Conservation (phyloP, 2,329 filamentous ascomycete species). For the Claviceps fusiformis region DNA sequence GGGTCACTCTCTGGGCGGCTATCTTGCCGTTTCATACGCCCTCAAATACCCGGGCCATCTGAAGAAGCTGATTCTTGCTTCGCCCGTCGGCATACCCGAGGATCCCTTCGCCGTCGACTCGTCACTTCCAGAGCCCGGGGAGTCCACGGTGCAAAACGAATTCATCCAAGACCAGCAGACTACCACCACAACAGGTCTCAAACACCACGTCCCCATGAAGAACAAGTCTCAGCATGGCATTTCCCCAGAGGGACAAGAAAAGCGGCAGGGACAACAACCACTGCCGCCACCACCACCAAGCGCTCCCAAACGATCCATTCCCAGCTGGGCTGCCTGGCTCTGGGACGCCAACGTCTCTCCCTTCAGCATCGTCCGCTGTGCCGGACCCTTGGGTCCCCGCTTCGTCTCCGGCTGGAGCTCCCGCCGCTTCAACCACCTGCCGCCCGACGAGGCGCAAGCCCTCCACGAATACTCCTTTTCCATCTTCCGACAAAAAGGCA, state of each 20-base stretch:
- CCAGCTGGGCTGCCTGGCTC: constrained; percentile 79
- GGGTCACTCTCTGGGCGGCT: constrained; percentile 87
- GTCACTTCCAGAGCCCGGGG: constrained; percentile 62
- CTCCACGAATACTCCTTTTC: constrained; percentile 91
- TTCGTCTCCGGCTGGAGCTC: constrained; percentile 93
- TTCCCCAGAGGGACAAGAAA: constrained; percentile 19
- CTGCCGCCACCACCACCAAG: constrained; percentile 5
- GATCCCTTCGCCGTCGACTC: constrained; percentile 80
- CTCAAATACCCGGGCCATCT: constrained; percentile 89
- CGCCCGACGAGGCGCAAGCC: constrained; percentile 62
- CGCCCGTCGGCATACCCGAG: constrained; percentile 86
- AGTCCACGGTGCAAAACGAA: constrained; percentile 62
- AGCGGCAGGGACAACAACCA: background rate
- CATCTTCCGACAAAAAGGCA: constrained; percentile 82
- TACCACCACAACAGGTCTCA: constrained; percentile 20
- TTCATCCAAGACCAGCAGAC: constrained; percentile 60
- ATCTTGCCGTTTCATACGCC: constrained; percentile 88
- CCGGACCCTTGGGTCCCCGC: constrained; percentile 78
- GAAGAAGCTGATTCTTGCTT: constrained; percentile 92
- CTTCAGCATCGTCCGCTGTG: constrained; percentile 78
- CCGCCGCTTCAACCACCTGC: constrained; percentile 81
- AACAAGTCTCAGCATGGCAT: constrained; percentile 17
- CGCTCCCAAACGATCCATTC: constrained; percentile 44
- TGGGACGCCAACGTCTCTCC: constrained; percentile 97
- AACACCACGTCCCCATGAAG: background rate